Base-by-base conservation (phyloP, 1,284 basidiomycete genomes). In the Trichosporon coremiiforme region DNA sequence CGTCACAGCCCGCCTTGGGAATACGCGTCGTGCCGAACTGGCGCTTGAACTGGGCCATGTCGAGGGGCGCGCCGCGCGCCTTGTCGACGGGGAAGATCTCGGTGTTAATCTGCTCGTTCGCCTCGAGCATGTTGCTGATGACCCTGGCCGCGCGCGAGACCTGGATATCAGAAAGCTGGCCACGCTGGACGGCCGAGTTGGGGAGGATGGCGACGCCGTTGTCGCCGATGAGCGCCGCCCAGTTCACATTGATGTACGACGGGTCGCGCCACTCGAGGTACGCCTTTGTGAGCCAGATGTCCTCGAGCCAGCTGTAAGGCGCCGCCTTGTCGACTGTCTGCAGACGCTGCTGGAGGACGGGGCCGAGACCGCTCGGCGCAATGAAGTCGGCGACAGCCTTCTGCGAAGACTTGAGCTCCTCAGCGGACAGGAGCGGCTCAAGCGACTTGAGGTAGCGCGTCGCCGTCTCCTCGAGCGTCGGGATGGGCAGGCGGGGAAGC, bases 11-110 rank as follows among this genome's bases (percentile, higher is more conserved):
- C 12, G 57, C 29, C 64, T 68, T 64, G 57, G 70, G 70, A 12
- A 70, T 13, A 12, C 70, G 70, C 25, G 70, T 70, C 25, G 70
- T 70, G 66, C 66, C 66, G 36, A 70, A 70, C 70, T 70, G 70
- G 41, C 36, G 33, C 70, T 70, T 68, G 70, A 68, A 70, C 70
- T 70, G 70, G 57, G 68, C 67, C 70, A 70, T 70, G 67, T 65
- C 63, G 57, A 70, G 64, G 4, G 70, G 70, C 47, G 36, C 25
- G n/a, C 47, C 70, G 33, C 64, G 64, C 15, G 50, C 20, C 64
- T 55, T 45, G 70, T 70, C 70, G 57, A 65, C 57, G 9, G 64
- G 64, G 41, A 70, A 66, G n/a, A 64, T 70, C 64, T 68, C 38
- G 47, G 41, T 63, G 70, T 70, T 70, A 67, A 70, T 41, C 57